phyloP scores from a whole-genome alignment of 1,284 basidiomycete genomes.

The Cryptococcus hybrid region DNA sequence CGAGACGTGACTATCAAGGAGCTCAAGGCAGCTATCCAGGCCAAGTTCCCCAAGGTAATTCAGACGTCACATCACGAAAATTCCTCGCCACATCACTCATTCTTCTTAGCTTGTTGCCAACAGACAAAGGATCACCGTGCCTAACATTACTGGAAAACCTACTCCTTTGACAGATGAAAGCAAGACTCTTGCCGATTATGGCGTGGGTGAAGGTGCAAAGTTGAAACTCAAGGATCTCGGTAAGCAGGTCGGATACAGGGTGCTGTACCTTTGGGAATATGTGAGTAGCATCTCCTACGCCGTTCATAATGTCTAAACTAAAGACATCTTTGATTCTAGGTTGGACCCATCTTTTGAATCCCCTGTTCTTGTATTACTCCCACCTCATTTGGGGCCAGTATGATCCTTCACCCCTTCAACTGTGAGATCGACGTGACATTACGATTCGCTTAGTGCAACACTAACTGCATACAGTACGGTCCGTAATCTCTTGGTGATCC shows the following conservation, averaged over 20 bases:
- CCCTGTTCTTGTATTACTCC: conserved; percentile 72
- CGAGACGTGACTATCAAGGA: conserved; percentile 50
- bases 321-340: conserved; percentile 51
- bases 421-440: conserved; percentile 20
- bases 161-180: conserved; percentile 64
- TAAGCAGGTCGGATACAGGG: conserved; percentile 78
- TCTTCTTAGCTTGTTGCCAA: conserved; percentile 61
- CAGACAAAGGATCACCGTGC: conserved; percentile 67
- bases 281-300: conserved; percentile 55
- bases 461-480: conserved; percentile 60
- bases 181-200: conserved; percentile 59
- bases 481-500: conserved; percentile 73
- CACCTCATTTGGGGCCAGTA: conserved; percentile 36
- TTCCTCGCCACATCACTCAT: neutral
- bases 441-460: neutral
- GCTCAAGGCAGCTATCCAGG: conserved; percentile 49
- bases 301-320: neutral
- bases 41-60: conserved; percentile 55
- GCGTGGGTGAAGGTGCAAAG: conserved; percentile 61
- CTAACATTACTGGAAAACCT: conserved; percentile 26
- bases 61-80: neutral
- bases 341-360: conserved; percentile 91
- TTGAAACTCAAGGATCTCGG: conserved; percentile 79
- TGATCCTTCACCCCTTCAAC: conserved; percentile 36
- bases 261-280: conserved; percentile 87